A percentile compares a stretch with the other conserved stretches of the same genome.
phyloP scores from a whole-genome alignment of 2,329 filamentous ascomycete species.

The Chaetomium sp. region DNA sequence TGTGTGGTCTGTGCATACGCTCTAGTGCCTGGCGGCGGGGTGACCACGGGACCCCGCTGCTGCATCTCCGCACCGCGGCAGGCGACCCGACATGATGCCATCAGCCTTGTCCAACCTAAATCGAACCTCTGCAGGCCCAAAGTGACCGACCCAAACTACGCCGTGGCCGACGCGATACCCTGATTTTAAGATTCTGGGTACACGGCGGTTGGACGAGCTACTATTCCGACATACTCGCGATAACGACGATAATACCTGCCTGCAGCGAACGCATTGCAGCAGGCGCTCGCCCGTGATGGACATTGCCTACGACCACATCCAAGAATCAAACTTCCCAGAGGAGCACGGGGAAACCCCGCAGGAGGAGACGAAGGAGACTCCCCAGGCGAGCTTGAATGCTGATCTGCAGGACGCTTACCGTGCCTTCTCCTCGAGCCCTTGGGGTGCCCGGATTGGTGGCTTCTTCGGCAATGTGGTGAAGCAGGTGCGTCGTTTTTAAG shows the following conservation, averaged over 20 bases:
- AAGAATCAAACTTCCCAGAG: conserved; percentile 68
- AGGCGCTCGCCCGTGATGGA: conserved; percentile 58
- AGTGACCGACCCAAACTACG: not conserved
- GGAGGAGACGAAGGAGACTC: conserved; percentile 36
- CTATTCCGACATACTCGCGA: too few relatives aligned
- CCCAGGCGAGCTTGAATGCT: conserved; percentile 60
- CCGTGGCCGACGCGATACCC: not conserved
- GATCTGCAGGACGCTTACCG: conserved; percentile 95
- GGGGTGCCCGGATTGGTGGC: conserved; percentile 82
- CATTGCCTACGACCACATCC: conserved; percentile 93
- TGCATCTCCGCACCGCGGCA: conserved; percentile 8
- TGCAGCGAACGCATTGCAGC: too few relatives aligned
- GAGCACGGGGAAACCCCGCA: conserved; percentile 36
- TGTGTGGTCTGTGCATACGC: too few relatives aligned
- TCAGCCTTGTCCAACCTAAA: conserved; percentile 15
- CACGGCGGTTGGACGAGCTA: too few relatives aligned
- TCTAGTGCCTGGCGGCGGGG: too few relatives aligned
- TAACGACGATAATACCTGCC: too few relatives aligned
- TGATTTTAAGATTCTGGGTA: not conserved
- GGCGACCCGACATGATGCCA: conserved; percentile 13
- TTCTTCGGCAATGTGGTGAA: conserved; percentile 90
- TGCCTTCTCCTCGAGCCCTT: conserved; percentile 83
- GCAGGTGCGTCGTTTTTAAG: conserved; percentile 52
- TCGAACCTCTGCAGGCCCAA: conserved; percentile 3
- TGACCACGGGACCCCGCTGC: not conserved